Conservation (phyloP, 345 rosid species). For the Camelina neglecta region DNA sequence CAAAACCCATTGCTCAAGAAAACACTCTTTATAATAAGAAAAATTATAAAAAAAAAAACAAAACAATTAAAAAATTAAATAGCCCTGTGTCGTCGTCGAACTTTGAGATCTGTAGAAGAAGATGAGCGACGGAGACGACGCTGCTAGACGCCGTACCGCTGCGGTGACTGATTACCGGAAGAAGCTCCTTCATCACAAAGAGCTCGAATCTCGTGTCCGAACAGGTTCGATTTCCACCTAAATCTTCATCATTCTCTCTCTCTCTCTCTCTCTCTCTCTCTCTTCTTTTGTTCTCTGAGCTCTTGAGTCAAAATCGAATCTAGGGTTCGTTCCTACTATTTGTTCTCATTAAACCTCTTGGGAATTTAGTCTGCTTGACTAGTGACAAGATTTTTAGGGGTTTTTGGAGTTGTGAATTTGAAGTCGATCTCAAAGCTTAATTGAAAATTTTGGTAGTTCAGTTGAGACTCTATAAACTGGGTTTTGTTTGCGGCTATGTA, state of each 20-base stretch:
- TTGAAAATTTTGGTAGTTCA: background rate
- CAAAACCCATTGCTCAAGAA: conserved; percentile 28
- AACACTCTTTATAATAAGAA: background rate
- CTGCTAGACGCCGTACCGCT: conserved; percentile 58
- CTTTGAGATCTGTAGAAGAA: conserved; percentile 21
- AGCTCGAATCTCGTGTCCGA: conserved; percentile 80
- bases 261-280: background rate
- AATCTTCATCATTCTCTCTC: background rate
- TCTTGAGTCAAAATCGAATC: background rate
- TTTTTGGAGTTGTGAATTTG: background rate
- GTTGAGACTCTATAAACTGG: background rate
- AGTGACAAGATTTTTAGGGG: background rate
- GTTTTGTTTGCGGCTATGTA: conserved; percentile 39
- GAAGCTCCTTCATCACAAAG: conserved; percentile 88
- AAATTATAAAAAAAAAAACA: background rate
- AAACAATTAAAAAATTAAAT: background rate
- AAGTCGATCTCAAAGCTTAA: background rate
- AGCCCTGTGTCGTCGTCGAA: too few species aligned
- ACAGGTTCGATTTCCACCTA: conserved; percentile 52
- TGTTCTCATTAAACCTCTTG: background rate
- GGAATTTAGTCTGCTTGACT: background rate
- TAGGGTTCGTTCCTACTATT: conserved; percentile 20
- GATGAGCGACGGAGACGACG: conserved; percentile 56
- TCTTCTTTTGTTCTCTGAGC: background rate
- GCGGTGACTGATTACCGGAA: conserved; percentile 77